Evolutionary conservation across 1,284 basidiomycete genomes (phyloP).

Genomic region (Boletellus deceptivus): DNA sequence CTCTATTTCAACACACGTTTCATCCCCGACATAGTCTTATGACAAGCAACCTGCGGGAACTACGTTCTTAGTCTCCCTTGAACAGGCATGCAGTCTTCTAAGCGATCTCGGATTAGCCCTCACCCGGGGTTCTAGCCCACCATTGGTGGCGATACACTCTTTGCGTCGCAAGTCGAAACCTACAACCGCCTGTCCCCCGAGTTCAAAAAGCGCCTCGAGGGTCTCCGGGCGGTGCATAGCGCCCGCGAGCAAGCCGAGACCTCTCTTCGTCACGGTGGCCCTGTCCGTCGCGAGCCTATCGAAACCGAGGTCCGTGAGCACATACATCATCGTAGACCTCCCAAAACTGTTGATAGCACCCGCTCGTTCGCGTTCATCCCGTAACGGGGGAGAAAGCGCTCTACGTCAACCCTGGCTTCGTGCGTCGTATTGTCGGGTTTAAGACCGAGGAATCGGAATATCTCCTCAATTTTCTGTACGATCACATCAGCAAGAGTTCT

Average conservation of each 20-base stretch:
- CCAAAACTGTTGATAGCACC: slow-evolving; percentile 34
- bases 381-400: slow-evolving; percentile 67
- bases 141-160: slow-evolving; percentile 57
- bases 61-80: slow-evolving; percentile 60
- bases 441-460: slow-evolving; percentile 67
- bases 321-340: too few species aligned
- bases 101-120: not conserved
- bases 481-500: slow-evolving; percentile 48
- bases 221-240: slow-evolving; percentile 62
- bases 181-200: slow-evolving; percentile 70
- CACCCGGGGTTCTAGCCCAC: slow-evolving; percentile 4
- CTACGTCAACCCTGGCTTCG: slow-evolving; percentile 64
- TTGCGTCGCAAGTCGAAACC: slow-evolving; percentile 58
- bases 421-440: slow-evolving; percentile 62
- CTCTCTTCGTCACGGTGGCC: slow-evolving; percentile 48
- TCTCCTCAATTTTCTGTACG: slow-evolving; percentile 58
- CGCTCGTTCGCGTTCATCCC: slow-evolving; percentile 58
- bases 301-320: slow-evolving; percentile 43
- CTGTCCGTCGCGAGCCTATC: slow-evolving; percentile 63
- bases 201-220: slow-evolving; percentile 64
- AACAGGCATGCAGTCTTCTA: slow-evolving; percentile 26
- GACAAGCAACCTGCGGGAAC: slow-evolving; percentile 62
- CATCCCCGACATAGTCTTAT: slow-evolving; percentile 39
- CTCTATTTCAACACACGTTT: not conserved
- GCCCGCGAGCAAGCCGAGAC: slow-evolving; percentile 59